phyloP scores from a whole-genome alignment of 2,329 filamentous ascomycete genomes.

The Chrysoporthe deuterocubensis region DNA sequence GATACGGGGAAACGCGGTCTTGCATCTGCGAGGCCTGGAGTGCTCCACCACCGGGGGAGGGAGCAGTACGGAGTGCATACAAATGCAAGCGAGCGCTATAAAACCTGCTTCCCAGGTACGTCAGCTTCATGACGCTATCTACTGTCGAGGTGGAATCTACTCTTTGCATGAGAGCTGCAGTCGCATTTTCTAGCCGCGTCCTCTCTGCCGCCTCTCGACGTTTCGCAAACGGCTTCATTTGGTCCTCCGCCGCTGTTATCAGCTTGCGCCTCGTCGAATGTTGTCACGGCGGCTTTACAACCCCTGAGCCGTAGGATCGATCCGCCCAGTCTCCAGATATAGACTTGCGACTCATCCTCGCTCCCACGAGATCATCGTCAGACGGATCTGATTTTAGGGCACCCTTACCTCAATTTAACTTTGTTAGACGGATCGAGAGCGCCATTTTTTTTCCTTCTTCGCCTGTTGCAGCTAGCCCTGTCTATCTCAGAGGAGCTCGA shows the following conservation, averaged over 20 bases:
- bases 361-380: constrained; percentile 21
- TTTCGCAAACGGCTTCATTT: background rate
- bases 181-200: constrained; percentile 16
- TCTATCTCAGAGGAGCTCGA: constrained; percentile 16
- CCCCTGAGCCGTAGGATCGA: constrained; percentile 18
- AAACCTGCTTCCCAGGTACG: background rate
- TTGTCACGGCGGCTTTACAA: background rate
- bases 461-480: constrained; percentile 1
- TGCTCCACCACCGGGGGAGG: background rate
- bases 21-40: background rate
- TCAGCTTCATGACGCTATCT: constrained; percentile 8
- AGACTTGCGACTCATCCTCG: constrained; percentile 24
- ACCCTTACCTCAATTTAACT: background rate
- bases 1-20: constrained; percentile 7
- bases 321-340: constrained; percentile 19
- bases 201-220: background rate
- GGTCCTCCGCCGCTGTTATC: background rate
- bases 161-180: background rate
- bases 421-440: background rate
- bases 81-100: background rate
- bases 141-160: background rate
- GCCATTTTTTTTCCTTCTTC: background rate
- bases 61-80: background rate
- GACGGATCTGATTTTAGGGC: background rate
- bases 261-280: background rate